Base-by-base conservation (phyloP, 257 asterid genomes). In the Petunia axillaris region DNA sequence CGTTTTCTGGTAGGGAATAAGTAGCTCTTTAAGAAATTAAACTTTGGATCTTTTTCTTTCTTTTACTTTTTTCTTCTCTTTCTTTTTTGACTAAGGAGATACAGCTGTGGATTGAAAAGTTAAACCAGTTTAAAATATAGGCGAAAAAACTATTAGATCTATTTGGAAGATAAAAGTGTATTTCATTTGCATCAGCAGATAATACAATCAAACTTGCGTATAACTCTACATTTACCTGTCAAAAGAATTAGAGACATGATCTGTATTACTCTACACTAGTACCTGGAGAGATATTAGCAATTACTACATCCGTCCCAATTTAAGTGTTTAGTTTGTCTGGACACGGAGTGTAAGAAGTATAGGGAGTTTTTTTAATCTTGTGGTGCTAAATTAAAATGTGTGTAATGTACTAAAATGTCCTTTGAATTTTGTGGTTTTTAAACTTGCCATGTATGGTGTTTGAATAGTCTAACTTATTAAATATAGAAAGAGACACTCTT, bases 131-230 rank as follows among this genome's bases (percentile, higher is more conserved):
- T 46, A 46, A 71, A 50, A 50, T 54, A 3, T 38, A 11, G 50
- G 35, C 36, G 36, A 43, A 35, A 73, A 35, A 35, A 40, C 11
- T 65, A 50, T 73, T 73, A 73, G 46, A 50, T 73, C 36, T 50
- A 50, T 73, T 25, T 73, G 77, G 52, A 71, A 73, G 60, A 71
- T 25, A 71, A 40, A 73, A 73, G 62, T 73, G 25, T 25, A 25
- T 25, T 25, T 25, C 25, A 25, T 14, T 57, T 57, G 5, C 63
- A 57, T 57, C 63, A 14, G 6, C 36, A 6, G 62, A 57, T 15
- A 57, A 8, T 57, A 57, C 5, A 57, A 57, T 57, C 62, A 7
- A 15, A n/a, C 62, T 57, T 57, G 8, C 36, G 6, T 14, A 14
- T 2, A 25, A 4, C 62, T 14, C 16, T 15, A 4, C 62, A 15